A percentile compares a stretch with the other conserved stretches of the same genome.
These are phyloP conservation scores for Phalaenopsis aphrodite DNA, from an alignment of 106 monocot species.

Conservation along the genomic window DNA sequence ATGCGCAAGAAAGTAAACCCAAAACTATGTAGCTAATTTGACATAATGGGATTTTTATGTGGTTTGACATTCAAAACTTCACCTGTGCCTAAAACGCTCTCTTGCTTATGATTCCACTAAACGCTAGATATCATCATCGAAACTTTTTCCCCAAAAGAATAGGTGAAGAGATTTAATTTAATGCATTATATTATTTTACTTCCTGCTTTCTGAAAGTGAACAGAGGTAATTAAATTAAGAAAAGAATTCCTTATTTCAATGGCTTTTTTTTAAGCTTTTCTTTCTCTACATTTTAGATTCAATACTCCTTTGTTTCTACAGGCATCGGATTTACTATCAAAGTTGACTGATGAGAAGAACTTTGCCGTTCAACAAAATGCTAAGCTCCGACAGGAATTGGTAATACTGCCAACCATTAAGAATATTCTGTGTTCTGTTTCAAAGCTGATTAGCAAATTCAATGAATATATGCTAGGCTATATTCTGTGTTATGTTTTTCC, in stretches of 20 bases:
- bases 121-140: too few species aligned
- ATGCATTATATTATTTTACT: background rate
- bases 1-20: too few species aligned
- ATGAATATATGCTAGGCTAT: too few species aligned
- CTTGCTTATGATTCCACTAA: too few species aligned
- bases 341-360: slow-evolving; percentile 26
- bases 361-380: slow-evolving; percentile 20
- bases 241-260: too few species aligned
- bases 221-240: background rate
- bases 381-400: slow-evolving; percentile 31
- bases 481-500: too few species aligned
- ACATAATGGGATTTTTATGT: too few species aligned
- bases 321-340: slow-evolving; percentile 20
- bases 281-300: background rate
- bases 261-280: background rate
- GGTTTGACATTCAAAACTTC: too few species aligned
- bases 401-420: slow-evolving; percentile 7
- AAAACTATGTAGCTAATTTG: too few species aligned
- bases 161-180: background rate
- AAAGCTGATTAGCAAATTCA: background rate
- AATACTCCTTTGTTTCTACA: slow-evolving; percentile 8
- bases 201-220: background rate
- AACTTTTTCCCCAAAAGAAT: too few species aligned
- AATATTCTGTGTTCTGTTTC: background rate
- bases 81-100: too few species aligned